Evolutionary conservation across 805 yeast genomes (phyloP).

Genomic region (Lipomyces sp.): DNA sequence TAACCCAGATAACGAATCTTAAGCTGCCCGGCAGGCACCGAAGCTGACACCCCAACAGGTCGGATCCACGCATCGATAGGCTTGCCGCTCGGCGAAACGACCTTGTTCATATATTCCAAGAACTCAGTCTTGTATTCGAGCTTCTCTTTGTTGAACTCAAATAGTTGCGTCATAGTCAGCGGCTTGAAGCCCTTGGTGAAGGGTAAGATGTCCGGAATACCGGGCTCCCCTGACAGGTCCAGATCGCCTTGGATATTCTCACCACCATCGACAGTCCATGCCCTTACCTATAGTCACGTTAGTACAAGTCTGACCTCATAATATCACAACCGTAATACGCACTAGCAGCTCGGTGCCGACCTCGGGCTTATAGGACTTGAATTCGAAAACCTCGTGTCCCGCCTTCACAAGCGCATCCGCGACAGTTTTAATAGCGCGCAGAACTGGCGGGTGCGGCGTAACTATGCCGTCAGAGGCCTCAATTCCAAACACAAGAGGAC

Average conservation of each 20-base stretch:
- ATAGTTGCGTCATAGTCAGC: conserved; percentile 18
- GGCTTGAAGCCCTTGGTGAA: conserved; percentile 24
- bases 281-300: conserved; percentile 8
- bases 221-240: conserved; percentile 30
- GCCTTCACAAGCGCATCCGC: conserved; percentile 35
- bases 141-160: conserved; percentile 26
- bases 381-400: conserved; percentile 52
- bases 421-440: conserved; percentile 44
- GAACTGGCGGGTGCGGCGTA: conserved; percentile 50
- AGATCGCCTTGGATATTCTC: conserved; percentile 25
- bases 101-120: conserved; percentile 24
- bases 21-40: conserved; percentile 27
- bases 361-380: conserved; percentile 41
- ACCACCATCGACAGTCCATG: conserved; percentile 30
- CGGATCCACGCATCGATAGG: conserved; percentile 47
- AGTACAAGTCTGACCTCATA: not conserved
- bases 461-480: conserved; percentile 45
- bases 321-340: not conserved
- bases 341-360: conserved; percentile 16
- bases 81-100: conserved; percentile 33
- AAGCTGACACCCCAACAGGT: conserved; percentile 34
- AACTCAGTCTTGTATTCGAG: conserved; percentile 29
- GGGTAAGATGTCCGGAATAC: conserved; percentile 25
- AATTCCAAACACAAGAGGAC: conserved; percentile 45
- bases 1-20: conserved; percentile 27